These are phyloP conservation scores for Cryptosporidium sp. DNA, from an alignment of 169 alveolate species.

Conservation along the genomic window DNA sequence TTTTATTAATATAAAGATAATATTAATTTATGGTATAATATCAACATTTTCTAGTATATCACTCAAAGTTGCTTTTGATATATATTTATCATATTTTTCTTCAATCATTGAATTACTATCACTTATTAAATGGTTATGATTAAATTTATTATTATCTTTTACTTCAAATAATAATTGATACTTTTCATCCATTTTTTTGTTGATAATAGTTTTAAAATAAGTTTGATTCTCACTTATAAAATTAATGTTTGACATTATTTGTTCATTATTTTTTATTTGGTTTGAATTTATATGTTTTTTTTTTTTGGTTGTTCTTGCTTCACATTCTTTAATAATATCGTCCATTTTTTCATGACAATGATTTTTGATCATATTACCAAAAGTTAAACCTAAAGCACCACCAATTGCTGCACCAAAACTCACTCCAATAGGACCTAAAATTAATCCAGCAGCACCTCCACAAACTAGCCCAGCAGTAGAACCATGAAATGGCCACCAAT, in stretches of 20 bases:
- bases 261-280: not conserved
- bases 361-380: conserved; percentile 29
- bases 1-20: not conserved
- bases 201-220: not conserved
- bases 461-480: conserved; percentile 73
- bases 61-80: conserved; percentile 27
- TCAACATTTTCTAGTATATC: conserved; percentile 52
- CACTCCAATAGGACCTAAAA: conserved; percentile 63
- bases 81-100: conserved; percentile 37
- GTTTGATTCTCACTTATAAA: not conserved
- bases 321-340: conserved; percentile 54
- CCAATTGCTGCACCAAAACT: conserved; percentile 74
- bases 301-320: conserved; percentile 13
- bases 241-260: not conserved
- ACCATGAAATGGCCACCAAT: conserved; percentile 77
- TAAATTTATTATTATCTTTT: not conserved
- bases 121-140: not conserved
- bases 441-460: conserved; percentile 73
- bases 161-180: conserved; percentile 18
- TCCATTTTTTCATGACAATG: conserved; percentile 50
- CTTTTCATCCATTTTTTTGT: conserved; percentile 16
- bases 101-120: not conserved
- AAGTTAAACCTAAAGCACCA: conserved; percentile 63
- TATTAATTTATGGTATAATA: conserved; percentile 9
- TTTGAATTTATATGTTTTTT: not conserved